A percentile compares a stretch with the other conserved stretches of the same genome.
These are phyloP conservation scores for Podospora comata DNA, from an alignment of 495 filamentous ascomycete species.

Conservation along the genomic window DNA sequence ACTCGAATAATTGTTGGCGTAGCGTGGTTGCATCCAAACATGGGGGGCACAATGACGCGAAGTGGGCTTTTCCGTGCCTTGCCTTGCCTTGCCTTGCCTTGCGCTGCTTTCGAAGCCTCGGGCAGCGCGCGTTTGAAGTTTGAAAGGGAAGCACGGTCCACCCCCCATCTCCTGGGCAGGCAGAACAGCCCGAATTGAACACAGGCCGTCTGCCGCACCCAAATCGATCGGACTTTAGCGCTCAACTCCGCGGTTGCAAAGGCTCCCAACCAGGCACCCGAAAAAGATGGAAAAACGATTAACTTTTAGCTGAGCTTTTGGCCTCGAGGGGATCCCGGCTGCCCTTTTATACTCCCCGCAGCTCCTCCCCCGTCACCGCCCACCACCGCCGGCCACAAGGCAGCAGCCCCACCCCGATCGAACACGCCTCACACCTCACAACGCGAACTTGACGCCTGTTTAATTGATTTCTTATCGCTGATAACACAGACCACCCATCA, in stretches of 20 bases:
- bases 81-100: neutral
- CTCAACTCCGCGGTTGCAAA: conserved; percentile 15
- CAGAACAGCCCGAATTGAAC: neutral
- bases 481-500: neutral
- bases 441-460: conserved; percentile 9
- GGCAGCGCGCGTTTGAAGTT: neutral
- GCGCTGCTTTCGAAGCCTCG: neutral
- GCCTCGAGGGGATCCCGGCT: conserved; percentile 18
- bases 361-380: conserved; percentile 16
- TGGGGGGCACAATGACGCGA: conserved; percentile 10
- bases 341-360: conserved; percentile 32
- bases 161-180: neutral
- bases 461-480: conserved; percentile 11
- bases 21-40: neutral
- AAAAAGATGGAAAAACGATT: conserved; percentile 16
- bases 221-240: conserved; percentile 28
- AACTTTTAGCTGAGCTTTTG: conserved; percentile 16
- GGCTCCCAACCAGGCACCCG: conserved; percentile 14
- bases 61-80: conserved; percentile 5
- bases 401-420: conserved; percentile 17
- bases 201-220: conserved; percentile 2
- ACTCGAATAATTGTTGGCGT: neutral
- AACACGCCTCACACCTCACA: neutral
- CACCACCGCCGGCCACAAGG: conserved; percentile 17
- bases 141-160: neutral